phyloP scores from a whole-genome alignment of 202 grass and related monocot species.

The Setaria viridis region DNA sequence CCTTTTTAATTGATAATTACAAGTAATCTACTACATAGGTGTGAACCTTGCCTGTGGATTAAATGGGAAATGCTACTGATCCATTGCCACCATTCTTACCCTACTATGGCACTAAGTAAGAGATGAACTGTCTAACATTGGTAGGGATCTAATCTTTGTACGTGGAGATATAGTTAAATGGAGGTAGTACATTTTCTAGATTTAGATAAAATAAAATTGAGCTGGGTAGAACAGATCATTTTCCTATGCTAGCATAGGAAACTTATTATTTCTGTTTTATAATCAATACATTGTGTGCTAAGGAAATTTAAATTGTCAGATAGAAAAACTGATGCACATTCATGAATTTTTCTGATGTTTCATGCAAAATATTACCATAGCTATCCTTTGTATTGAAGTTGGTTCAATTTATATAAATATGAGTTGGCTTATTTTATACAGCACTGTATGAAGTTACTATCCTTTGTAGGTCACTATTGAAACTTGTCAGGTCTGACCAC shows the following conservation, averaged over 20 bases:
- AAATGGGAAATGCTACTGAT: constrained; percentile 29
- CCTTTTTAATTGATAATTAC: constrained; percentile 13
- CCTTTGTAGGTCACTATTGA: not conserved
- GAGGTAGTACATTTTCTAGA: constrained; percentile 7
- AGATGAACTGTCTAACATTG: not conserved
- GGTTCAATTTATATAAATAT: constrained; percentile 33
- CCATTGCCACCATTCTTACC: constrained; percentile 17
- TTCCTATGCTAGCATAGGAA: constrained; percentile 23
- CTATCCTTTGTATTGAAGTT: constrained; percentile 5
- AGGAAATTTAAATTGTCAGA: constrained; percentile 23
- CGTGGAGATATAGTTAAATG: not conserved
- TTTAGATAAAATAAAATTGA: not conserved
- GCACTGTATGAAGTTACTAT: not conserved
- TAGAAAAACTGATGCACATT: constrained; percentile 28
- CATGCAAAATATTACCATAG: not conserved
- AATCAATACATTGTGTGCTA: not conserved
- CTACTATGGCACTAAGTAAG: constrained; percentile 27
- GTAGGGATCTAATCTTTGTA: constrained; percentile 23
- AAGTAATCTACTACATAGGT: constrained; percentile 13
- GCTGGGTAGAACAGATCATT: constrained; percentile 7
- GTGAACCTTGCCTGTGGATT: not conserved
- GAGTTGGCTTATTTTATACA: constrained; percentile 14
- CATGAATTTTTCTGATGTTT: not conserved
- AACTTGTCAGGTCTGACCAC: not conserved
- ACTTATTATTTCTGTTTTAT: constrained; percentile 12